phyloP scores from a whole-genome alignment of 495 filamentous ascomycete genomes.

The Aspergillus olivimuriae region DNA sequence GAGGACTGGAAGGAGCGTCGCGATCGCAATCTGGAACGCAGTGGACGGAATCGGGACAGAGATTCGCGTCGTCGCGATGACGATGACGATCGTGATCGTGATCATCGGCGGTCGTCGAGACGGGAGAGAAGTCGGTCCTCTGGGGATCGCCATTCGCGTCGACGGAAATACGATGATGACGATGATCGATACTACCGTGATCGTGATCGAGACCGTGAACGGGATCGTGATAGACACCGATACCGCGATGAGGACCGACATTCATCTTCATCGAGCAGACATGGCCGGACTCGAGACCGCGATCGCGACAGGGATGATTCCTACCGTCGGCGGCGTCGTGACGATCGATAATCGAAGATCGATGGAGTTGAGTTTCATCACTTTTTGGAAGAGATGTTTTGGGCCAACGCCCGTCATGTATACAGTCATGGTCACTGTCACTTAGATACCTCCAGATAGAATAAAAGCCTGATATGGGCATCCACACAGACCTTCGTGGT shows the following conservation, averaged over 20 bases:
- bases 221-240: conserved; percentile 22
- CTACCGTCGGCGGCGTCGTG: conserved; percentile 26
- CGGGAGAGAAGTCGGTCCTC: conserved; percentile 28
- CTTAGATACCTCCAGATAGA: no score
- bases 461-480: no score
- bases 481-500: no score
- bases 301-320: conserved; percentile 29
- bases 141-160: conserved; percentile 24
- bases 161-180: conserved; percentile 24
- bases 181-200: conserved; percentile 23
- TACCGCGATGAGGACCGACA: conserved; percentile 33
- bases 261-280: conserved; percentile 23
- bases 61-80: conserved; percentile 26
- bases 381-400: no score
- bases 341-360: conserved; percentile 23
- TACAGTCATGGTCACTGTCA: no score
- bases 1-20: conserved; percentile 44
- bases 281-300: conserved; percentile 20
- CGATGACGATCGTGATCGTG: conserved; percentile 19
- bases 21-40: conserved; percentile 45
- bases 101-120: conserved; percentile 23
- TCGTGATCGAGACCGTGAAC: conserved; percentile 24
- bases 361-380: no score
- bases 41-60: conserved; percentile 37
- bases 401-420: no score